Conservation (phyloP, 306 rosid species). For the Cicer pinnatifidum region DNA sequence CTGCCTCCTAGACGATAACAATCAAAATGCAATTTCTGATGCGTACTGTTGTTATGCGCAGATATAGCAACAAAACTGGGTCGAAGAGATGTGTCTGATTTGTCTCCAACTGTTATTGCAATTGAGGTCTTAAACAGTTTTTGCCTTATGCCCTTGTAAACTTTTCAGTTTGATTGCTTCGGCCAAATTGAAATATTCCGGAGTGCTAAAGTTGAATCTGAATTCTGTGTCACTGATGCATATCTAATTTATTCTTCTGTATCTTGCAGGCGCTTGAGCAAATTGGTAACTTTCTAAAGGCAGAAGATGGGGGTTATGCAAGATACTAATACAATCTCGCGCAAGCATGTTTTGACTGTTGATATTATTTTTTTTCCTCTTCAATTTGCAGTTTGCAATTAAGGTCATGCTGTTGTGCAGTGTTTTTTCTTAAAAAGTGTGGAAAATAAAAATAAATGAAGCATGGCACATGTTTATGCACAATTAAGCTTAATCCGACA, state of each 20-base stretch:
- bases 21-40: slow-evolving; percentile 12
- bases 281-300: slow-evolving; percentile 62
- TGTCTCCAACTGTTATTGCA: slow-evolving; percentile 81
- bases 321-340: slow-evolving; percentile 40
- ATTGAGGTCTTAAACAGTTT: slow-evolving; percentile 69
- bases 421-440: slow-evolving; percentile 35
- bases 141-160: slow-evolving; percentile 38
- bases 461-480: slow-evolving; percentile 38
- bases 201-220: slow-evolving; percentile 13
- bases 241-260: slow-evolving; percentile 31
- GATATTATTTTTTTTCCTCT: slow-evolving; percentile 19
- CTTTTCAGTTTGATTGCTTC: not conserved
- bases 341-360: slow-evolving; percentile 33
- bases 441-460: slow-evolving; percentile 25
- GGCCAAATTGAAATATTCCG: slow-evolving; percentile 10
- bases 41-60: slow-evolving; percentile 45
- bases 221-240: slow-evolving; percentile 1
- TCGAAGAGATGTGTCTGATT: slow-evolving; percentile 58
- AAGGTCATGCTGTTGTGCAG: slow-evolving; percentile 42
- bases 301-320: slow-evolving; percentile 49
- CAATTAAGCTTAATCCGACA: slow-evolving; percentile 26
- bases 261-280: slow-evolving; percentile 77
- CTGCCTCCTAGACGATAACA: slow-evolving; percentile 34
- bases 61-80: slow-evolving; percentile 80
- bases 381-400: slow-evolving; percentile 35